Conservation (phyloP, 2,329 filamentous ascomycete genomes). For the Aureobasidium sp. region DNA sequence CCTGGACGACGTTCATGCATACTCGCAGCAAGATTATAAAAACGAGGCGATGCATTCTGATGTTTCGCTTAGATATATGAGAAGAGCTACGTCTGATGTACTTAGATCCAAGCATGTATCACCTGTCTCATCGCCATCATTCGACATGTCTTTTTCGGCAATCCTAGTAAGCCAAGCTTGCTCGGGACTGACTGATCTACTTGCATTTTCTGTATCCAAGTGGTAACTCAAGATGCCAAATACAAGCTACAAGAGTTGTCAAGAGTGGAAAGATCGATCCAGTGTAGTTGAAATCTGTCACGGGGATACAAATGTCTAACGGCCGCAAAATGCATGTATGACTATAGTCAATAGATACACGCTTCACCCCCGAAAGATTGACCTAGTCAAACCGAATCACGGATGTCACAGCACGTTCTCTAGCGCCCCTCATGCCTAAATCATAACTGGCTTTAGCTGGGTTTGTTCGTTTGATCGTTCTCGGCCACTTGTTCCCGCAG, state of each 20-base stretch:
- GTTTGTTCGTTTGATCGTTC: conserved; percentile 17
- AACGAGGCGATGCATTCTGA: background rate
- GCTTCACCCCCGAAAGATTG: conserved; percentile 4
- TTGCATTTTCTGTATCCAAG: background rate
- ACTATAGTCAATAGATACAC: background rate
- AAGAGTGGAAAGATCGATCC: background rate
- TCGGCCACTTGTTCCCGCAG: conserved; percentile 17
- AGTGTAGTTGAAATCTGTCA: background rate
- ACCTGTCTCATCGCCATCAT: too few relatives aligned
- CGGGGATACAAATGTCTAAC: background rate
- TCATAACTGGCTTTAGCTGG: conserved; percentile 17
- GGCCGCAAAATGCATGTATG: background rate
- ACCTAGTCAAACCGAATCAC: conserved; percentile 5
- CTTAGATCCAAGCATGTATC: too few relatives aligned
- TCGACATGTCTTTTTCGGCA: conserved; percentile 10
- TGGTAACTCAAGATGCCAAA: background rate
- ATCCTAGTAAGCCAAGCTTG: conserved; percentile 15
- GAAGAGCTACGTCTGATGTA: too few relatives aligned
- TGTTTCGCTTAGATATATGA: background rate
- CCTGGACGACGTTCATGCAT: conserved; percentile 9
- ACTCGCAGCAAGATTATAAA: background rate
- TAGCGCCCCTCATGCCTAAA: conserved; percentile 16
- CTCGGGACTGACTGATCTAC: conserved; percentile 10
- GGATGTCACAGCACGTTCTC: conserved; percentile 15
- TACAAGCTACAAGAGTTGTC: background rate